Conservation (phyloP, 192 early-diverging fungal genomes). For the Coemansia sp. region DNA sequence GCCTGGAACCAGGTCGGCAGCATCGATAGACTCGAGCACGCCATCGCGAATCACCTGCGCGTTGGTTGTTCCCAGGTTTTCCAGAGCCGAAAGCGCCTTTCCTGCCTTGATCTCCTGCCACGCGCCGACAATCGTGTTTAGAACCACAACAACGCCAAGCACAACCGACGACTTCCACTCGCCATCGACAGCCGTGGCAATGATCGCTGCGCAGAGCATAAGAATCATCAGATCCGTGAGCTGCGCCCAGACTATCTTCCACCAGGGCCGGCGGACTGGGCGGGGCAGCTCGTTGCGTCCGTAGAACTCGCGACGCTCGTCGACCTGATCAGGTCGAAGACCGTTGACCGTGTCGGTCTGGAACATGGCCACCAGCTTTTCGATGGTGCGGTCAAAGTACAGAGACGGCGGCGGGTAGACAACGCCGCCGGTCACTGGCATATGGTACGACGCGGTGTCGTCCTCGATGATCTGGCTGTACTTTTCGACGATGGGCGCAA, state of each 20-base stretch:
- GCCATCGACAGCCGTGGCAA: constrained; percentile 80
- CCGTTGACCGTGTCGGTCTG: constrained; percentile 64
- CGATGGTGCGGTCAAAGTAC: constrained; percentile 93
- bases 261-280: constrained; percentile 69
- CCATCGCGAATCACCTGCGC: constrained; percentile 79
- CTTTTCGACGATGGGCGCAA: constrained; percentile 72
- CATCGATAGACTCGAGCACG: constrained; percentile 70
- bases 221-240: constrained; percentile 95
- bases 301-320: constrained; percentile 72
- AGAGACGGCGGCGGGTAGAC: constrained; percentile 63
- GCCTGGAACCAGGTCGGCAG: constrained; percentile 80
- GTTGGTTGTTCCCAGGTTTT: constrained; percentile 77
- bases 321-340: constrained; percentile 59
- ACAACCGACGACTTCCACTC: constrained; percentile 83
- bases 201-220: constrained; percentile 76
- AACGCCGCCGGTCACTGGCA: constrained; percentile 52
- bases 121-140: constrained; percentile 92
- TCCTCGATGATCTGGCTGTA: constrained; percentile 53
- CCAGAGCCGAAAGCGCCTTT: constrained; percentile 86
- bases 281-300: constrained; percentile 82
- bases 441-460: constrained; percentile 51
- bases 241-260: constrained; percentile 83
- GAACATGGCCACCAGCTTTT: constrained; percentile 84
- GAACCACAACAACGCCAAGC: constrained; percentile 75
- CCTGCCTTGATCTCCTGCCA: constrained; percentile 96